Evolutionary conservation across 1,284 basidiomycete species (phyloP), one percentile per base, ranked within the genome.

Genomic region (Heterobasidion parviporum): DNA sequence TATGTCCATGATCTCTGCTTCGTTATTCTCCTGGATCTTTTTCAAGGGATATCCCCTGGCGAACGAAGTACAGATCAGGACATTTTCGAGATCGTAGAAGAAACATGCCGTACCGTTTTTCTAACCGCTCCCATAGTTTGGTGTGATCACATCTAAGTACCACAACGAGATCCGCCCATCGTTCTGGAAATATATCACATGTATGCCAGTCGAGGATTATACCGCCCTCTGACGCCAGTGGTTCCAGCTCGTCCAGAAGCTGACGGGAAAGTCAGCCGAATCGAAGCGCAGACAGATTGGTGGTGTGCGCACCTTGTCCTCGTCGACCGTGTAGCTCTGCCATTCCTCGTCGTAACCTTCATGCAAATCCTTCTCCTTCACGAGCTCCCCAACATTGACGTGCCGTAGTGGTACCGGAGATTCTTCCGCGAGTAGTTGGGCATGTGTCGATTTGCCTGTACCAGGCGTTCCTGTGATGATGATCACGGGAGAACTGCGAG

Each of bases 21-120:
- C 88, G 71, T 99, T 96, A 70, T 99, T 99, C 72, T 99, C 97
- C 68, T 95, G 89, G 9, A 99, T 93, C 74, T 99, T 99, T 68
- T 92, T 91, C 50, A 94, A 71, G 1, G 89, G 75, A 67, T 99
- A 99, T 10, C 83, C 82, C 61, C 96, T 98, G 68, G 12, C 10
- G 12, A n/a, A 5, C 38, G 1, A 6, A n/a, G 6, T 10, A 35
- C 14, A 52, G 10, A 56, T 15, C 41, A 45, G 50, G 44, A 60
- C 16, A 47, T 18, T 18, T 45, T 33, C 18, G 10, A 10, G 26
- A 10, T 15, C 16, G 3, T 16, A 32, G 46, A 16, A 48, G 9
- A 16, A 48, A 10, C 26, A 16, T 10, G 46, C 8, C 26, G 18
- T 48, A 94, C 96, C 96, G 78, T 68, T 88, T 88, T 71, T 97